Conservation (phyloP, 2,329 filamentous ascomycete species). For the Zymoseptoria tritici region DNA sequence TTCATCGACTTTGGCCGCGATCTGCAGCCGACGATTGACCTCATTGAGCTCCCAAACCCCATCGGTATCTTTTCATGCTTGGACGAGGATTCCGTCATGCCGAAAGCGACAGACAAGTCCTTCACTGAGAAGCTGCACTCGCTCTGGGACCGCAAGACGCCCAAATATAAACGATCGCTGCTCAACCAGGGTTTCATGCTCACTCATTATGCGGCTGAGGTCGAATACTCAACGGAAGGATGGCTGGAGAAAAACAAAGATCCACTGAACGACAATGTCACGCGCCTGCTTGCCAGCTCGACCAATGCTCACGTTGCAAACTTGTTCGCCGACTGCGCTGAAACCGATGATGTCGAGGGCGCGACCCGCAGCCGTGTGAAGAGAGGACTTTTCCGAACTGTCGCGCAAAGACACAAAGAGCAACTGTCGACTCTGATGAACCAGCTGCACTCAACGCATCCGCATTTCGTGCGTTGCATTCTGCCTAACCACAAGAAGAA, state of each 20-base stretch:
- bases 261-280: slow-evolving; percentile 93
- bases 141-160: slow-evolving; percentile 91
- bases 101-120: slow-evolving; percentile 91
- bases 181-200: slow-evolving; percentile 89
- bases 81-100: slow-evolving; percentile 98
- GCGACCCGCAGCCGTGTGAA: slow-evolving; percentile 75
- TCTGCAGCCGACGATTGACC: slow-evolving; percentile 91
- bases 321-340: slow-evolving; percentile 82
- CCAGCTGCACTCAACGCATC: slow-evolving; percentile 90
- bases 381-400: slow-evolving; percentile 93
- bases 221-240: slow-evolving; percentile 89
- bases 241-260: slow-evolving; percentile 99
- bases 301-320: slow-evolving; percentile 73
- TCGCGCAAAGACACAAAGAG: slow-evolving; percentile 94
- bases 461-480: slow-evolving; percentile 96
- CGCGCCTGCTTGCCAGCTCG: slow-evolving; percentile 75
- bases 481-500: slow-evolving; percentile 96
- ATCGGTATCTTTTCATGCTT: slow-evolving; percentile 98
- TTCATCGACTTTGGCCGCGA: slow-evolving; percentile 99
- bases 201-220: slow-evolving; percentile 94
- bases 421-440: slow-evolving; percentile 94
- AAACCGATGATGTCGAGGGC: slow-evolving; percentile 64
- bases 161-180: slow-evolving; percentile 83
- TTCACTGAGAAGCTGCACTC: slow-evolving; percentile 98
- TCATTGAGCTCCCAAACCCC: slow-evolving; percentile 91